These are phyloP conservation scores for Coniochaeta sp. DNA, from an alignment of 2,329 filamentous ascomycete genomes.

Conservation along the genomic window DNA sequence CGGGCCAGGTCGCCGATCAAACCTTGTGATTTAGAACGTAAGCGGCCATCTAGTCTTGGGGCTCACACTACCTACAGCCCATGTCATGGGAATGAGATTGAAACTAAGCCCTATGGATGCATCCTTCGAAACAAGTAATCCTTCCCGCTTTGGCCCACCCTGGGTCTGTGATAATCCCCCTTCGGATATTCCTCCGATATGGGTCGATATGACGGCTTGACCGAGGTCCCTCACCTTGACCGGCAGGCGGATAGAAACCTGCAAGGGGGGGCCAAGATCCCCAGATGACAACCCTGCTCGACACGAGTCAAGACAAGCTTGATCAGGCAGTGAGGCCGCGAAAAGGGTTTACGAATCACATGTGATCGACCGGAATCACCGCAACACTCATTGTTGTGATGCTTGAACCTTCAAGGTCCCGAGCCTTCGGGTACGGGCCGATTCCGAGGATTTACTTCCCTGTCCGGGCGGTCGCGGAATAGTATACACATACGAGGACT, in stretches of 20 bases:
- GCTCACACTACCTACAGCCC: neutral
- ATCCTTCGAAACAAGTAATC: neutral
- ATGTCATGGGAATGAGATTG: neutral
- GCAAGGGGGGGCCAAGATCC: neutral
- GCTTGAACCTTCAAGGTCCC: neutral
- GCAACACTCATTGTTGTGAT: neutral
- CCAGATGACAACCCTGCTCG: neutral
- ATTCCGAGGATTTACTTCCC: neutral
- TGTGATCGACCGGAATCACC: neutral
- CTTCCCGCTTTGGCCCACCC: neutral
- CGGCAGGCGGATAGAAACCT: neutral
- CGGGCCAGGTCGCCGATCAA: neutral
- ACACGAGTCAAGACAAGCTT: neutral
- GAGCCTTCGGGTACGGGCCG: neutral
- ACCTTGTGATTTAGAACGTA: neutral
- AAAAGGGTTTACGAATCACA: neutral
- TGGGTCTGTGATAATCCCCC: neutral
- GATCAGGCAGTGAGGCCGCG: neutral
- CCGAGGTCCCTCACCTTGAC: neutral
- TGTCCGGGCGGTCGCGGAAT: neutral
- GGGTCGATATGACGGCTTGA: neutral
- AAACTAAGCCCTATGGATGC: neutral
- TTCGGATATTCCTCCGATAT: neutral
- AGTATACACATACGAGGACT: neutral
- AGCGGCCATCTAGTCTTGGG: neutral